Evolutionary conservation across 1,139 yeast species (phyloP).

Genomic region (Sugiyamaella novakii): DNA sequence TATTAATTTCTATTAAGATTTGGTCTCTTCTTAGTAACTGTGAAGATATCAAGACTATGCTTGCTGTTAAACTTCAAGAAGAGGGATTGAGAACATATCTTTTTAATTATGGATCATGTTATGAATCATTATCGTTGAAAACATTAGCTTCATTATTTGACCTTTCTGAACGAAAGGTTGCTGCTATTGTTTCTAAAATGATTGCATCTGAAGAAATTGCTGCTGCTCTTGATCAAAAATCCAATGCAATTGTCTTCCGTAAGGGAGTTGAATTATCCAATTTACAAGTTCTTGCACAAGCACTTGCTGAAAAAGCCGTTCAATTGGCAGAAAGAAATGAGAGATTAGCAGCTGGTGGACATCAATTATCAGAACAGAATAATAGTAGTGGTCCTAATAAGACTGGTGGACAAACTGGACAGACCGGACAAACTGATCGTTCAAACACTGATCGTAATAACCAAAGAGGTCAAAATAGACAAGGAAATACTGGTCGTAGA

Average conservation of each 20-base stretch:
- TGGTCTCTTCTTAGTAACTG: slow-evolving; percentile 81
- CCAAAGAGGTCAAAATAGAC: slow-evolving; percentile 23
- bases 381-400: slow-evolving; percentile 21
- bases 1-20: slow-evolving; percentile 76
- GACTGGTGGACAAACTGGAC: slow-evolving; percentile 23
- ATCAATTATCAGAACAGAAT: slow-evolving; percentile 42
- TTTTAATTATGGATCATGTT: slow-evolving; percentile 78
- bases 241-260: slow-evolving; percentile 59
- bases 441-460: slow-evolving; percentile 16
- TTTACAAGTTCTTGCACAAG: slow-evolving; percentile 85
- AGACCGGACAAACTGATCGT: slow-evolving; percentile 16
- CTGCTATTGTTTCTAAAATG: slow-evolving; percentile 70
- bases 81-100: slow-evolving; percentile 91
- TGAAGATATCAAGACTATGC: slow-evolving; percentile 64
- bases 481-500: slow-evolving; percentile 21
- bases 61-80: slow-evolving; percentile 75
- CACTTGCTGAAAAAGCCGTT: slow-evolving; percentile 83
- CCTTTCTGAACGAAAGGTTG: slow-evolving; percentile 57
- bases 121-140: slow-evolving; percentile 70
- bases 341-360: slow-evolving; percentile 77
- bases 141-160: slow-evolving; percentile 70
- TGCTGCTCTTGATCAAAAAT: slow-evolving; percentile 65
- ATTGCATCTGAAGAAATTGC: slow-evolving; percentile 73
- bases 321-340: slow-evolving; percentile 84
- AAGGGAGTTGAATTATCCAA: slow-evolving; percentile 80